Base-by-base conservation (phyloP, 2,329 filamentous ascomycete genomes). In the Penicillium sp. region DNA sequence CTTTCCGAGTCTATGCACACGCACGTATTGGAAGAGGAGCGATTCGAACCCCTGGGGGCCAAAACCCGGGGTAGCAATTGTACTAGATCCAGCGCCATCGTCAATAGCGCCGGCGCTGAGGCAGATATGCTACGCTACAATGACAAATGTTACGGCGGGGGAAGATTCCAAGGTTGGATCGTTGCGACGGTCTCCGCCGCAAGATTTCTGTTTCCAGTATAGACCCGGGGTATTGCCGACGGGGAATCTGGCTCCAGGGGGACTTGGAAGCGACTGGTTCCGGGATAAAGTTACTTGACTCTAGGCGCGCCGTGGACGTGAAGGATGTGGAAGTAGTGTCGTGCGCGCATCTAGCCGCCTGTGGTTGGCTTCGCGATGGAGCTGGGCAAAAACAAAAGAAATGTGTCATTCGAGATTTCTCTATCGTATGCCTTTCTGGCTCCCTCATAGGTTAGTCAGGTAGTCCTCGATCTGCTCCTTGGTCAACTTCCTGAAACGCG, bases 391-490 rank as follows among this genome's bases (percentile, higher is more conserved):
- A n/a, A n/a, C n/a, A n/a, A n/a, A 37, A 13, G 19, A 35, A 39
- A 47, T 16, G 16, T 47, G 45, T 49, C 50, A 51, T 51, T 53
- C 32, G 35, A 47, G 48, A n/a, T n/a, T n/a, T n/a, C 43, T 43
- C 48, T 44, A 36, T 36, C 36, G 36, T 47, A 33, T 44, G 31
- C 16, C 14, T 27, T 37, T n/a, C n/a, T n/a, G n/a, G n/a, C 33
- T 47, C 54, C 46, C 57, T 82, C 79, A 97, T 79, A 98, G 81
- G 79, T 95, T 97, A 69, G 93, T 97, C 70, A 98, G 75, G 75
- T 98, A 98, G 70, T 98, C 93, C 76, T 98, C 93, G 63, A 98
- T 97, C 75, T 98, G 93, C 73, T 95, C 88, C 62, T 94, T 89
- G 60, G 81, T 95, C 70, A 98, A 75, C 79, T 95, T 70, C 47